A percentile compares a stretch with the other conserved stretches of the same genome.
Evolutionary conservation across 2,329 filamentous ascomycete species (phyloP).

Genomic region (Penicillium occitanis): DNA sequence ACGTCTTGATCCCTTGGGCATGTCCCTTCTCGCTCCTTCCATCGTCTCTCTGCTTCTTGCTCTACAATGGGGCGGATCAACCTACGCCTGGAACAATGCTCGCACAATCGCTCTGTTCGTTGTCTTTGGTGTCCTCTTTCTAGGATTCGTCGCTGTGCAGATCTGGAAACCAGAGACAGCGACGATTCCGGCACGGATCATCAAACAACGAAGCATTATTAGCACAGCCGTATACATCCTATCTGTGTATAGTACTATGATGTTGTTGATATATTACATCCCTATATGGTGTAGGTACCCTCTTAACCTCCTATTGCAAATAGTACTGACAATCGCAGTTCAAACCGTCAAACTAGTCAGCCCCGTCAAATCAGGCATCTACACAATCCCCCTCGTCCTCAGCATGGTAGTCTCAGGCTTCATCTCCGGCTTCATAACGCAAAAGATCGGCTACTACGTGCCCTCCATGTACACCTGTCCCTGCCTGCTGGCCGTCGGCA

Average conservation of each 20-base stretch:
- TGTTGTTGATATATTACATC: slow-evolving; percentile 12
- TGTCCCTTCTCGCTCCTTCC: slow-evolving; percentile 57
- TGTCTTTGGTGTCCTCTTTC: slow-evolving; percentile 40
- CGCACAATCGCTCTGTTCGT: slow-evolving; percentile 31
- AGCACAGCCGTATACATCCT: slow-evolving; percentile 46
- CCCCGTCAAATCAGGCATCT: slow-evolving; percentile 16
- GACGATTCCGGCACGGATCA: slow-evolving; percentile 52
- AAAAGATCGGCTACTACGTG: slow-evolving; percentile 20
- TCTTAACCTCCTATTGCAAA: neutral
- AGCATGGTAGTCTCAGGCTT: slow-evolving; percentile 12
- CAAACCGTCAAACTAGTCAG: slow-evolving; percentile 19
- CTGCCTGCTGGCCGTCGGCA: slow-evolving; percentile 13
- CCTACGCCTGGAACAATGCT: slow-evolving; percentile 28
- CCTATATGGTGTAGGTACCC: slow-evolving; percentile 13
- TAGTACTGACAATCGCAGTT: neutral
- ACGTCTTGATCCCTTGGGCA: slow-evolving; percentile 44
- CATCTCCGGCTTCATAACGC: slow-evolving; percentile 9
- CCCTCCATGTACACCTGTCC: slow-evolving; percentile 14
- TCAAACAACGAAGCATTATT: slow-evolving; percentile 56
- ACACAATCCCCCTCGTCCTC: slow-evolving; percentile 15
- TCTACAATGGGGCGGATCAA: slow-evolving; percentile 38
- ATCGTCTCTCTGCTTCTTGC: slow-evolving; percentile 56
- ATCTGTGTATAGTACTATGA: slow-evolving; percentile 9
- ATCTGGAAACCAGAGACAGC: slow-evolving; percentile 33
- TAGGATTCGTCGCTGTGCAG: slow-evolving; percentile 36